Base-by-base conservation (phyloP, 1,284 basidiomycete species). In the Cutaneotrichosporon cavernicola region DNA sequence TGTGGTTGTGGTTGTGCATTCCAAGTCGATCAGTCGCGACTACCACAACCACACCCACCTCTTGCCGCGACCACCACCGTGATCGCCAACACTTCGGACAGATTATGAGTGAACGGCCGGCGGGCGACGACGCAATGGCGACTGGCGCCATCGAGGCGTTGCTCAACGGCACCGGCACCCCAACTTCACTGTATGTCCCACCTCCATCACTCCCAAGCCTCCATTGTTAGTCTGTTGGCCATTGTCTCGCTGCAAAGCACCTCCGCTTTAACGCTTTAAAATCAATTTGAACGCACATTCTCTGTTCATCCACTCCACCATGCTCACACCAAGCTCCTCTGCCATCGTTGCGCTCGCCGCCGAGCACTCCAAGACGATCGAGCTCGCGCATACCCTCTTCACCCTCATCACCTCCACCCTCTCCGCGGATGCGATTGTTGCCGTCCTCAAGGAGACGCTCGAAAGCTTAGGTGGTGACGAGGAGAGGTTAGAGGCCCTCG, bases 321-420 rank as follows among this genome's bases (percentile, higher is more conserved):
- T 21, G 46, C 57, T 58, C 5, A 58, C 46, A 16, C 16, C 57
- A 32, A 58, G 59, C 26, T 34, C 46, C 11, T 18, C 32, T 16
- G 50, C 38, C 22, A 31, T 60, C 26, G 59, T 46, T 22, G 31
- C 18, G 38, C 59, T 43, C 18, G 50, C 18, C 8, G 16, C 8
- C 26, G 34, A 60, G 38, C 36, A 50, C 8, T 11, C 34, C 21
- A 40, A 31, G 50, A 16, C 26, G 13, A 38, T 53, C 21, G n/a
- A 52, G 18, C 51, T 60, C 30, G 47, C 59, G 3, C 59, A 60
- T 18, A 22, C 59, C 5, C 36, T 60, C 22, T 16, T 50, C 22
- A 14, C 43, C 18, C 22, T 59, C 21, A 4, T 59, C 18, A n/a
- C 43, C n/a, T 63, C 62, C 16, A 10, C 57, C 1, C 34, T 63